Percentiles rank a stretch among this genome's conserved stretches.
Evolutionary conservation across 805 yeast genomes (phyloP).

Genomic region (Candida alai): DNA sequence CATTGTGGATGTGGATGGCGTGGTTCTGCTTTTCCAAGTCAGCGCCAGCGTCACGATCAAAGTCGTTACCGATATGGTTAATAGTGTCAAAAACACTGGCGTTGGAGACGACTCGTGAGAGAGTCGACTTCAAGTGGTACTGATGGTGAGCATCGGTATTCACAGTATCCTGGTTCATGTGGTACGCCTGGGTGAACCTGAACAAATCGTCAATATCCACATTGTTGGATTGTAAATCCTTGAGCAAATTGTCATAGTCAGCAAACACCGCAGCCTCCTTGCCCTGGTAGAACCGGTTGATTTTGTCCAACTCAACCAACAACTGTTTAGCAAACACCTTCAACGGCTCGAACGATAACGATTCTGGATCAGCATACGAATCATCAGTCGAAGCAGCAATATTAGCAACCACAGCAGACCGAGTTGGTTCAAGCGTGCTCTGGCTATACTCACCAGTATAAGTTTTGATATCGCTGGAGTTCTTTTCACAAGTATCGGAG

Average conservation of each 20-base stretch:
- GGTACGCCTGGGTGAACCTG: constrained; percentile 23
- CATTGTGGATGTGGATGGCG: constrained; percentile 29
- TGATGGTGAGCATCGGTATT: constrained; percentile 19
- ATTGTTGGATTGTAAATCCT: constrained; percentile 40
- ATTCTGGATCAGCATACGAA: constrained; percentile 9
- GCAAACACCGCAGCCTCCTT: constrained; percentile 45
- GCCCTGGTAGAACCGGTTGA: constrained; percentile 47
- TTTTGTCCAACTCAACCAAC: constrained; percentile 45
- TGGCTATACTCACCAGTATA: constrained; percentile 4
- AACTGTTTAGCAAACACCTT: constrained; percentile 46
- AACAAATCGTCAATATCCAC: constrained; percentile 24
- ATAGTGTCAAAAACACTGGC: constrained; percentile 25
- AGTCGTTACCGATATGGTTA: constrained; percentile 18
- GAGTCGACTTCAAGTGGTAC: constrained; percentile 8
- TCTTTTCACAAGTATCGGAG: constrained; percentile 1
- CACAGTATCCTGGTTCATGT: constrained; percentile 10
- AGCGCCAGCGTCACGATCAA: constrained; percentile 9
- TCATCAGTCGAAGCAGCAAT: constrained; percentile 8
- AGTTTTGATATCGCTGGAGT: constrained; percentile 2
- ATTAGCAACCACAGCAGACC: constrained; percentile 1
- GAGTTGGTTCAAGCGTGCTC: background rate
- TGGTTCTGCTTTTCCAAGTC: constrained; percentile 25
- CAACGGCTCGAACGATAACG: constrained; percentile 20
- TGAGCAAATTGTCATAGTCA: constrained; percentile 43
- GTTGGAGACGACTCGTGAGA: constrained; percentile 14